These are phyloP conservation scores for Trichoderma polysporum DNA, from an alignment of 2,329 filamentous ascomycete species.

Conservation along the genomic window DNA sequence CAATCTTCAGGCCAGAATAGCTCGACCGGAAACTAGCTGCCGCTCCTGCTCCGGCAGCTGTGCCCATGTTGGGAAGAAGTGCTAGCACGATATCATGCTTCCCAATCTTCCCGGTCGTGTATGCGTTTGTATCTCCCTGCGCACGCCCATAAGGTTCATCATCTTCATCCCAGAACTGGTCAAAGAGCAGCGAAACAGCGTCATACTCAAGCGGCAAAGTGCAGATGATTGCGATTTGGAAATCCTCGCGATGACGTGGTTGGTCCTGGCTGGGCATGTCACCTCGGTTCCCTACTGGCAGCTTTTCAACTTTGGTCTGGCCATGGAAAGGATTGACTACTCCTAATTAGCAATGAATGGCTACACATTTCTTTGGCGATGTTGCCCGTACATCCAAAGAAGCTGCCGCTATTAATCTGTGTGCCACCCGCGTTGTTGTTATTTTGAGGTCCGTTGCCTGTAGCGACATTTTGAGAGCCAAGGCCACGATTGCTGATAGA, in stretches of 20 bases:
- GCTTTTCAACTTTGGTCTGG: background rate
- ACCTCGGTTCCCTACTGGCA: background rate
- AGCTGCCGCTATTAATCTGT: background rate
- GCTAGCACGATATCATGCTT: conserved; percentile 27
- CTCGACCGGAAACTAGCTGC: conserved; percentile 28
- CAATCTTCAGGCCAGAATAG: conserved; percentile 32
- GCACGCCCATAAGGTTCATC: conserved; percentile 23
- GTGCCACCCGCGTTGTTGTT: background rate
- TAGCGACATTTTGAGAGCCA: background rate
- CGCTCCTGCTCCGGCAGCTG: conserved; percentile 22
- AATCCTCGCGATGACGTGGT: background rate
- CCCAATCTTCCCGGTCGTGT: conserved; percentile 26
- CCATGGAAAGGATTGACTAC: background rate
- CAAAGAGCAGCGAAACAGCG: conserved; percentile 12
- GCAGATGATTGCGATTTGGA: background rate
- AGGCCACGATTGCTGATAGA: background rate
- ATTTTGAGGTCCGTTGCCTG: background rate
- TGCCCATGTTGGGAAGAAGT: conserved; percentile 23
- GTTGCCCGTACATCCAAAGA: background rate
- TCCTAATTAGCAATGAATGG: background rate
- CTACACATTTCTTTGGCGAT: background rate
- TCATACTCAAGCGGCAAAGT: conserved; percentile 15
- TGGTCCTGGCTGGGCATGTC: background rate
- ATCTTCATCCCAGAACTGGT: conserved; percentile 13
- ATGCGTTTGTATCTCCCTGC: conserved; percentile 32